phyloP scores from a whole-genome alignment of 176 grass and related monocot genomes.

The Musa itinerans region DNA sequence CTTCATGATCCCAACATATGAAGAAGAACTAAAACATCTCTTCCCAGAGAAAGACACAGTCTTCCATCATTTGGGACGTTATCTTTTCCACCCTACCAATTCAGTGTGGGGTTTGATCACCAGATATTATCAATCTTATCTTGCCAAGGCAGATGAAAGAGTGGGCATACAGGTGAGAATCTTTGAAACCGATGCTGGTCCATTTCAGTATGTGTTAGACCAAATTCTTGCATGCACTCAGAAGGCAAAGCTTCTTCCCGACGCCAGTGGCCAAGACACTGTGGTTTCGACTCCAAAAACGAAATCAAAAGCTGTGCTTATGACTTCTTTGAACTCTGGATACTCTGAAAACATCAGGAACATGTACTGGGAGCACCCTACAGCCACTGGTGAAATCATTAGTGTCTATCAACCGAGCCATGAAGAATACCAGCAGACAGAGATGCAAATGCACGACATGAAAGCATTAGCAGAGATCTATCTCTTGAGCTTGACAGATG shows the following conservation, averaged over 20 bases:
- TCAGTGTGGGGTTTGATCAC: constrained; percentile 48
- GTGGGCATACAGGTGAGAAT: constrained; percentile 82
- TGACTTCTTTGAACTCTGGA: constrained; percentile 70
- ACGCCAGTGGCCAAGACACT: constrained; percentile 22
- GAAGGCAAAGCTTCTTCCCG: constrained; percentile 57
- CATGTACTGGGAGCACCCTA: constrained; percentile 93
- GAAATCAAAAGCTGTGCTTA: constrained; percentile 51
- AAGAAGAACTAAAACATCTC: constrained; percentile 62
- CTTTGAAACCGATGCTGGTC: constrained; percentile 43
- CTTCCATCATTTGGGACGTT: constrained; percentile 62
- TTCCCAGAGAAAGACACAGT: constrained; percentile 55
- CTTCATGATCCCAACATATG: constrained; percentile 55
- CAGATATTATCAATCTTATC: constrained; percentile 43
- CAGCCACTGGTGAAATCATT: constrained; percentile 46
- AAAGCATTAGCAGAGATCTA: constrained; percentile 95
- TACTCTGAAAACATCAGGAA: constrained; percentile 62
- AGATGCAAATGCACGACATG: constrained; percentile 67
- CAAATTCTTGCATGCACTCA: constrained; percentile 64
- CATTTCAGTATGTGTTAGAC: constrained; percentile 69
- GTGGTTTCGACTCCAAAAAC: constrained; percentile 17
- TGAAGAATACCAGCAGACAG: constrained; percentile 67
- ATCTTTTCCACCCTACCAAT: constrained; percentile 71
- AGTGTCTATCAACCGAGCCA: constrained; percentile 83
- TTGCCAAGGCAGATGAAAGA: constrained; percentile 59
- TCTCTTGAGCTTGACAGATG: constrained; percentile 75